These are phyloP conservation scores for Zoysia pacifica DNA, from an alignment of 176 grass and related monocot species.

Conservation along the genomic window DNA sequence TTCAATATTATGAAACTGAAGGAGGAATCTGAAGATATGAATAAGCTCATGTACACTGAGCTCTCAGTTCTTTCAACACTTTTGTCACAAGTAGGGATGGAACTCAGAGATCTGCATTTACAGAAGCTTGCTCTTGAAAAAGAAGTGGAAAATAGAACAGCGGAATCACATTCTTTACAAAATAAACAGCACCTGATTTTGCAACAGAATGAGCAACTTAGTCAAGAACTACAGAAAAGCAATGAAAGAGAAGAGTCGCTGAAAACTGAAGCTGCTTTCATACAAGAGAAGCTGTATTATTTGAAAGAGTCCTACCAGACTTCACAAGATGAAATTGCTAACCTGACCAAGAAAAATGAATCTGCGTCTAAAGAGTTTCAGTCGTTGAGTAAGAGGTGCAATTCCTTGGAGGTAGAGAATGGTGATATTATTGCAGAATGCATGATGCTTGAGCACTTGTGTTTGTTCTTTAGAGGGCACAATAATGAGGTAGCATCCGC, in stretches of 20 bases:
- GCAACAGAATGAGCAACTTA: slow-evolving; percentile 53
- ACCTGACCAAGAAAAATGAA: slow-evolving; percentile 52
- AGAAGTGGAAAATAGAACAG: slow-evolving; percentile 49
- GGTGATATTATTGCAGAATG: slow-evolving; percentile 49
- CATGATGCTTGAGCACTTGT: slow-evolving; percentile 73
- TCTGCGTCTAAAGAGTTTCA: slow-evolving; percentile 49
- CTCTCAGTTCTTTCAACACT: slow-evolving; percentile 62
- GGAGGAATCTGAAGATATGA: slow-evolving; percentile 63
- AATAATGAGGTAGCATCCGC: slow-evolving; percentile 71
- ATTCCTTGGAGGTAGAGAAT: slow-evolving; percentile 54
- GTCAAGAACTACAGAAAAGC: slow-evolving; percentile 50
- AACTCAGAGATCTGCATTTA: slow-evolving; percentile 60
- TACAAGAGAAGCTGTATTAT: slow-evolving; percentile 51
- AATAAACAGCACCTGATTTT: slow-evolving; percentile 45
- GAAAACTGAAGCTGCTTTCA: slow-evolving; percentile 51
- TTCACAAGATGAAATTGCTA: slow-evolving; percentile 52
- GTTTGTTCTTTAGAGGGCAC: slow-evolving; percentile 71
- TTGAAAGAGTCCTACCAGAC: slow-evolving; percentile 39
- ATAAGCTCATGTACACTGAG: slow-evolving; percentile 59
- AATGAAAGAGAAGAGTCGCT: slow-evolving; percentile 51
- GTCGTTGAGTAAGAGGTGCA: slow-evolving; percentile 47
- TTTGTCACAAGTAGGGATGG: slow-evolving; percentile 66
- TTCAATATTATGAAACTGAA: slow-evolving; percentile 57
- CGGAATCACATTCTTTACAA: slow-evolving; percentile 46
- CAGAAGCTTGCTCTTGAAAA: slow-evolving; percentile 61